A percentile compares a stretch with the other conserved stretches of the same genome.
Conservation (phyloP, 768 basidiomycete species). For the Udeniomyces megalosporus region DNA sequence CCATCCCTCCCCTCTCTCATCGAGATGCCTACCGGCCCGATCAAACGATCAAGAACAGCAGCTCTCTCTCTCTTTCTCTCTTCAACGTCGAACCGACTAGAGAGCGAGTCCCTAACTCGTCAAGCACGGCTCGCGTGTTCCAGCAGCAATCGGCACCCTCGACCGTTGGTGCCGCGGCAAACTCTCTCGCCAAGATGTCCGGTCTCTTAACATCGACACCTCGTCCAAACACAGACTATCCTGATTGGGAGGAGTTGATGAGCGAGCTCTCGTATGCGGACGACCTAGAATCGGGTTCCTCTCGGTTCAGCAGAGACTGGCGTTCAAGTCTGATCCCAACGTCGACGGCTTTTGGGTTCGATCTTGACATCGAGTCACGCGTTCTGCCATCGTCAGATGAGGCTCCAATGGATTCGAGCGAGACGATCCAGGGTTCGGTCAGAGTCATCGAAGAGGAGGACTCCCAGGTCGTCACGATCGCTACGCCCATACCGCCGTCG, state of each 20-base stretch:
- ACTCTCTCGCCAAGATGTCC: neutral
- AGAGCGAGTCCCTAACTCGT: neutral
- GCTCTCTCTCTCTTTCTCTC: neutral
- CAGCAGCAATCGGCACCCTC: too few relatives aligned
- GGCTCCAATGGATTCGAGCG: too few relatives aligned
- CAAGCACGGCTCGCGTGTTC: neutral
- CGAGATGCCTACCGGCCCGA: neutral
- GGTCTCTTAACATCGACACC: neutral
- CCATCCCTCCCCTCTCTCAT: neutral
- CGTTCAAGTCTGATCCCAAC: too few relatives aligned
- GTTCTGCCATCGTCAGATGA: too few relatives aligned
- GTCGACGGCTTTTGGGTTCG: too few relatives aligned
- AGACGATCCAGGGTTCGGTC: too few relatives aligned
- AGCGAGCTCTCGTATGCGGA: constrained; percentile 10
- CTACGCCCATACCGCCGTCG: too few relatives aligned
- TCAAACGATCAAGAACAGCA: neutral
- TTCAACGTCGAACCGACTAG: constrained; percentile 10
- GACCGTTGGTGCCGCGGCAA: too few relatives aligned
- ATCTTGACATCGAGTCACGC: too few relatives aligned
- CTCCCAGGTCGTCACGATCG: too few relatives aligned
- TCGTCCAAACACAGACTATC: too few relatives aligned
- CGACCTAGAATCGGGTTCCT: constrained; percentile 3
- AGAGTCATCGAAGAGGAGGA: too few relatives aligned
- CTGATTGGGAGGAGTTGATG: neutral
- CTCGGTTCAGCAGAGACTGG: constrained; percentile 8